Evolutionary conservation across 768 basidiomycete genomes (phyloP), one percentile per base, ranked within the genome.

Genomic region (Mycena amicta): DNA sequence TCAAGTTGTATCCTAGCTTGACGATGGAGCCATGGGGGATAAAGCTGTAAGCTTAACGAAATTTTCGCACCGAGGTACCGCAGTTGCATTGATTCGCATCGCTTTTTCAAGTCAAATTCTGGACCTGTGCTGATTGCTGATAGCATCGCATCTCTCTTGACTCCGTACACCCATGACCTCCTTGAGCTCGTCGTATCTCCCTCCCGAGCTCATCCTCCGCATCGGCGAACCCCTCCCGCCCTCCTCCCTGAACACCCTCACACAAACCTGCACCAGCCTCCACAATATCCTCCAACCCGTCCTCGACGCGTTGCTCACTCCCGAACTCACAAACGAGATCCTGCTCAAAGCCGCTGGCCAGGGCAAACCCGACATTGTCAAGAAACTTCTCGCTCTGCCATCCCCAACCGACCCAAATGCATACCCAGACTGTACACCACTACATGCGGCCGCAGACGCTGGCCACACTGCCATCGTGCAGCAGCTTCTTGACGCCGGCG

Each of bases 401-500:
- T 16, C 18, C 30, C 26, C 26, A 13, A 15, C 27, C 12, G 29
- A 55, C 18, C 40, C 43, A 18, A 55, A 55, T 5, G 40, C 16
- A 13, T 23, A 27, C 27, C 3, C 3, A 2, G 11, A 43, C 3
- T n/a, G 46, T 5, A 39, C 55, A 12, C 55, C 55, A 4, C 50
- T 50, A 18, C 55, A 56, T 26, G 33, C 30, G 11, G 55, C 55
- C 13, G 55, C 55, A 4, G 28, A 18, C 1, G 29, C 20, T 3
- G 31, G 47, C 4, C 45, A 56, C 47, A 49, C 30, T 6, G 55
- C 15, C 5, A 50, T 50, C 25, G 29, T 37, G 22, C 16, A 23
- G 18, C 55, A n/a, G 26, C 55, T 56, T 18, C 55, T 56, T 8
- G 55, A n/a, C 23, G 50, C 50, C 4, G 31, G 31, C 16, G 50